These are phyloP conservation scores for Hevea brasiliensis DNA, from an alignment of 345 rosid species.

Conservation along the genomic window DNA sequence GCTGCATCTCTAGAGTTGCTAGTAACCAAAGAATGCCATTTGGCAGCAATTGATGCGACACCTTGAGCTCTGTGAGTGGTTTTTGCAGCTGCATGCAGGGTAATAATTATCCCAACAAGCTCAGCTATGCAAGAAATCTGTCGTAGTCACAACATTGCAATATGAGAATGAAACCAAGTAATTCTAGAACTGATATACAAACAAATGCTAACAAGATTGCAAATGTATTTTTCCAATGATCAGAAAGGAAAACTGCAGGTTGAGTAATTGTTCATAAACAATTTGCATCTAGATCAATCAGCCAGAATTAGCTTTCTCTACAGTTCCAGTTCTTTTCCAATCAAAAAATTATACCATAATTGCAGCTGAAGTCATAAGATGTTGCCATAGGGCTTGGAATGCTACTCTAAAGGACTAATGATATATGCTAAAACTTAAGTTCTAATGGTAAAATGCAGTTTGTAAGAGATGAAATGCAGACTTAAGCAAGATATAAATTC, in stretches of 20 bases:
- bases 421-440: too few relatives aligned
- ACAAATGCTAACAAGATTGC: not conserved
- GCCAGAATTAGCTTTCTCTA: too few relatives aligned
- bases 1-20: slow-evolving; percentile 12
- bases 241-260: not conserved
- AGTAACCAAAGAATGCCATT: slow-evolving; percentile 34
- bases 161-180: not conserved
- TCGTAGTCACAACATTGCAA: not conserved
- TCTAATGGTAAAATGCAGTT: not conserved
- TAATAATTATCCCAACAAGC: slow-evolving; percentile 36
- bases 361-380: too few relatives aligned
- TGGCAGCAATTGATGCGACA: slow-evolving; percentile 35
- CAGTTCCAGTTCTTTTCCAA: not conserved
- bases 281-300: not conserved
- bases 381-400: too few relatives aligned
- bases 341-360: too few relatives aligned
- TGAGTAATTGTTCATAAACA: not conserved
- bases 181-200: not conserved
- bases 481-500: not conserved
- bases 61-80: slow-evolving; percentile 40
- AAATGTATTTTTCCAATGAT: not conserved
- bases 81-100: slow-evolving; percentile 44
- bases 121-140: slow-evolving; percentile 39
- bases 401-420: too few relatives aligned
- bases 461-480: not conserved